A percentile compares a stretch with the other conserved stretches of the same genome.
These are phyloP conservation scores for Moelleriella libera DNA, from an alignment of 2,329 filamentous ascomycete species.

Conservation along the genomic window DNA sequence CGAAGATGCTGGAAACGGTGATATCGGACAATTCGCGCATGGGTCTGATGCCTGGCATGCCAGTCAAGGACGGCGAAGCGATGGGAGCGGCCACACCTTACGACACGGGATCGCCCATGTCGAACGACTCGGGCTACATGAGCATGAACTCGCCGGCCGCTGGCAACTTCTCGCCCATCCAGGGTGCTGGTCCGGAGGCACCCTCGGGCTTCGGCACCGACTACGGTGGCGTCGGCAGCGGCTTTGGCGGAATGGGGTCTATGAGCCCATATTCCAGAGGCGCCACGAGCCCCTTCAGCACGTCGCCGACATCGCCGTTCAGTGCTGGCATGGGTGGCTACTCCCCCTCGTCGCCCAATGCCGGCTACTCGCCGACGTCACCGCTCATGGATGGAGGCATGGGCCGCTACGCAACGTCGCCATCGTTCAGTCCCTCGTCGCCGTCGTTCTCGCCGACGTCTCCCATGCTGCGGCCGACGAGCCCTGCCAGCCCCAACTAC, in stretches of 20 bases:
- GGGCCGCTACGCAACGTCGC: constrained; percentile 40
- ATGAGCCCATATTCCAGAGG: constrained; percentile 51
- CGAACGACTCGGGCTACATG: constrained; percentile 49
- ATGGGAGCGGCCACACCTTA: constrained; percentile 90
- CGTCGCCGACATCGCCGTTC: constrained; percentile 54
- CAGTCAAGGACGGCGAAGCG: constrained; percentile 57
- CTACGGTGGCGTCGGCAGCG: constrained; percentile 30
- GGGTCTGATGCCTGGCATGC: constrained; percentile 67
- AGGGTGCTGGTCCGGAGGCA: constrained; percentile 57
- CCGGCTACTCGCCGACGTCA: constrained; percentile 64
- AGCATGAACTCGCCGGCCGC: constrained; percentile 48
- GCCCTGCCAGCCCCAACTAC: constrained; percentile 45
- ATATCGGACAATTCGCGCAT: constrained; percentile 84
- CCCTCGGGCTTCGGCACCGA: constrained; percentile 51
- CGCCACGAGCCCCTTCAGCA: constrained; percentile 63
- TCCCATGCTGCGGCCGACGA: constrained; percentile 40
- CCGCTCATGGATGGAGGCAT: constrained; percentile 43
- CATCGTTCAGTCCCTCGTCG: constrained; percentile 48
- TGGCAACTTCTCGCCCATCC: constrained; percentile 65
- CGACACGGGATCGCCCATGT: constrained; percentile 71
- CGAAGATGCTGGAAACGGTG: constrained; percentile 88
- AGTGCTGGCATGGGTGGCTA: constrained; percentile 44
- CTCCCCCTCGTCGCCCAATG: constrained; percentile 63
- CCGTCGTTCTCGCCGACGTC: constrained; percentile 51
- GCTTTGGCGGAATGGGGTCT: constrained; percentile 32